phyloP scores from a whole-genome alignment of 2,329 filamentous ascomycete species.

The Sporothrix sp. region DNA sequence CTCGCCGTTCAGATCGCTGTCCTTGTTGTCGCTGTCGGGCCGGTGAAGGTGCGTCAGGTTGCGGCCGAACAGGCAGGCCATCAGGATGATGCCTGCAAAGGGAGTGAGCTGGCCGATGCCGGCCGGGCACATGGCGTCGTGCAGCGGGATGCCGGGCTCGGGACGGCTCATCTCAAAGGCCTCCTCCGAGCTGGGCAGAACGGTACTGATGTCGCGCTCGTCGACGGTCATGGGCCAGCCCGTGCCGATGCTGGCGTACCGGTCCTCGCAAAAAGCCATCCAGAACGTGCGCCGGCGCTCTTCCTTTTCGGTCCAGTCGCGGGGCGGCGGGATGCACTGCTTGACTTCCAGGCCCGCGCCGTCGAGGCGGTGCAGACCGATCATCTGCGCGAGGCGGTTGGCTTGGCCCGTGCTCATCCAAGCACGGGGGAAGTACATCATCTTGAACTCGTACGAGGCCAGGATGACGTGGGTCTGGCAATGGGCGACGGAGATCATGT shows the following conservation, averaged over 20 bases:
- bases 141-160: conserved; percentile 59
- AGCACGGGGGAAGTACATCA: conserved; percentile 92
- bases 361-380: conserved; percentile 81
- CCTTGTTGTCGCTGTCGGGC: conserved; percentile 68
- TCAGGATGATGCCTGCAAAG: conserved; percentile 69
- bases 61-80: conserved; percentile 83
- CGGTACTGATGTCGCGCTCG: conserved; percentile 81
- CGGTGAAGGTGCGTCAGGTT: conserved; percentile 88
- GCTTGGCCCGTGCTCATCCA: conserved; percentile 87
- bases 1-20: conserved; percentile 79
- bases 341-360: conserved; percentile 79
- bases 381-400: conserved; percentile 79
- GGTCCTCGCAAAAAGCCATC: conserved; percentile 83
- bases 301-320: conserved; percentile 90
- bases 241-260: conserved; percentile 91
- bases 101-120: conserved; percentile 67
- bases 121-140: conserved; percentile 58
- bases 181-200: conserved; percentile 74
- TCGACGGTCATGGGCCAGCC: conserved; percentile 96
- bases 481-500: conserved; percentile 75
- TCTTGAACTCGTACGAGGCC: conserved; percentile 84
- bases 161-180: conserved; percentile 72
- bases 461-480: conserved; percentile 77
- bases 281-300: conserved; percentile 89
- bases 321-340: conserved; percentile 74